Base-by-base conservation (phyloP, 225 moss, liverwort and hornwort species). In the Asterella californica region DNA sequence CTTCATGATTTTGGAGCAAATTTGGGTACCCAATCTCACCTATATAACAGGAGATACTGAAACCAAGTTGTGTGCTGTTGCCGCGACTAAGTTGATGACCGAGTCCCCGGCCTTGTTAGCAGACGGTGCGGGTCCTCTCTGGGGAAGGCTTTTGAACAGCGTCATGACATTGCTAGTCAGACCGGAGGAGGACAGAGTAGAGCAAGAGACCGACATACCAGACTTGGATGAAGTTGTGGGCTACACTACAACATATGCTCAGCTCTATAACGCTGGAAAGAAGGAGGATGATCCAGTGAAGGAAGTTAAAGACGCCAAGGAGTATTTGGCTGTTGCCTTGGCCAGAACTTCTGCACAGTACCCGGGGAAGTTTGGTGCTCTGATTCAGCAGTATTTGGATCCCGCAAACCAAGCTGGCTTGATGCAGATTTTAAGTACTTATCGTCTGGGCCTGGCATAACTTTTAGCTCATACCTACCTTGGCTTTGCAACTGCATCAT, bases 151-250 rank as follows among this genome's bases (percentile, higher is more conserved):
- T 72, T 74, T 95, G 77, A 93, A 93, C 78, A 95, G 91, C 83
- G 90, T 95, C 53, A 86, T 99, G 87, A 93, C 92, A 42, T 86
- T 99, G 74, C 83, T 99, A 48, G 90, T 93, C n/a, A 91, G 91
- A 87, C 93, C 99, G 30, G 95, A 99, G 81, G 99, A 93, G 82
- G 93, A 95, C 18, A 88, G 99, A 80, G 93, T 90, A 37, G 95
- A 99, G 84, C 93, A 93, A 59, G 94, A 97, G 75, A 84, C 83
- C 32, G 99, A 99, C 76, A 93, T 99, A 62, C 99, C 99, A 22
- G 95, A 99, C 72, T 92, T 99, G 88, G 99, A 99, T 72, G 99
- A 99, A 82, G 99, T 95, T 42, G 95, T 92, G 38, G 93, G 95
- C 74, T 93, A 95, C 76, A 91, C 87, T 52, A 94, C 99, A 54